Evolutionary conservation across 345 rosid genomes (phyloP), one percentile per base, ranked within the genome.

Genomic region (Salix brachista): DNA sequence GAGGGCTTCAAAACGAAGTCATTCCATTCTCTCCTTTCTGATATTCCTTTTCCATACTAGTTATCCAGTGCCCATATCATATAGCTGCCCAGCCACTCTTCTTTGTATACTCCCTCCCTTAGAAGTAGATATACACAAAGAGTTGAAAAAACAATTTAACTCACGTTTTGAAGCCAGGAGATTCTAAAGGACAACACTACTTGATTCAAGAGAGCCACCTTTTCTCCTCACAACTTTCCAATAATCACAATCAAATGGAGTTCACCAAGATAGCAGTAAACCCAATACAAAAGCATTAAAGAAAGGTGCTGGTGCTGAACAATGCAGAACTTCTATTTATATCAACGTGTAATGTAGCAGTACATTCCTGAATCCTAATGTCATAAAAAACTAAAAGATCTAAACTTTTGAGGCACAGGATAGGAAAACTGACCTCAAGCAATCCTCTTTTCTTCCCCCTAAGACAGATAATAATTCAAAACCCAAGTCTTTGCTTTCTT

Each of bases 381-480:
- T 46, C 50, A 46, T 14, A 46, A 46, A 1, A 46, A 13, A 46
- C 17, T 13, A 14, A 13, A 46, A 71, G 23, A 14, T 30, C n/a
- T 25, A 62, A 62, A 11, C 14, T 36, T 36, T 1, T 8, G 1
- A 48, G 8, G 3, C 2, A 12, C 28, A 75, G 19, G 21, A 67
- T 36, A 8, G 28, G 44, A 65, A 41, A 65, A 66, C 81, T 79
- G 64, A 48, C 80, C 78, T 79, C 62, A 10, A 30, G 70, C 37
- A 19, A 28, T 60, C 36, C 8, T 46, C 50, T 58, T 68, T 73
- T 16, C 6, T 9, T 4, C 61, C 48, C 30, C 12, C 61, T 23
- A 21, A 36, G 5, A 67, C 64, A 56, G 25, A 62, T n/a, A 37
- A 42, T 11, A 12, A 58, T 61, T 37, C 69, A 73, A 48, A 44